Evolutionary conservation across 2,329 filamentous ascomycete species (phyloP), one percentile per base, ranked within the genome.

Genomic region (Nemania sp.): DNA sequence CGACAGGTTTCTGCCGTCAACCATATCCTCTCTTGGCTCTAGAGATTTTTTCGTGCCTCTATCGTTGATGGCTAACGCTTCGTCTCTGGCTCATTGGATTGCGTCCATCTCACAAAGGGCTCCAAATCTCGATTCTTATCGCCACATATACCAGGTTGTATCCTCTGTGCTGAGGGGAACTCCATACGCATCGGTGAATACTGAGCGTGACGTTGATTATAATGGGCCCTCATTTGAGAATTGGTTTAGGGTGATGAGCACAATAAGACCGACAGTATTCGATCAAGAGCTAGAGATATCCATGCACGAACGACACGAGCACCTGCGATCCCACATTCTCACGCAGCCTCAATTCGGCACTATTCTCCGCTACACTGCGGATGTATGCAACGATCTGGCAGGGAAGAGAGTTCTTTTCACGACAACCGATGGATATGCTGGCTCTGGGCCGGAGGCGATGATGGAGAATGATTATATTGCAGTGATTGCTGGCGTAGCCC

Each of bases 161-260:
- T 45, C 41, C 13, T 3, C 41, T 15, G 41, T 45, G 41, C 41
- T 45, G 15, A 45, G 41, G 41, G 41, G 41, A 20, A 45, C 18
- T 15, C 15, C 3, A 3, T 45, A 45, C 41, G 15, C n/a, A n/a
- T 15, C 41, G 7, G 41, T 18, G 41, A 45, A 45, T 20, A n/a
- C 41, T 5, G 41, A 45, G 41, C 41, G 15, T 4, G 41, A 13
- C 7, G 15, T 45, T 45, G 41, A 45, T 15, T 45, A 45, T 18
- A 45, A n/a, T 45, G 41, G 41, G 15, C 41, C 41, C 2, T n/a
- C 41, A n/a, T 45, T 45, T 18, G 41, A 45, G 41, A 45, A 45
- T 20, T 45, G 41, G 41, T 45, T 45, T 45, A 45, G 41, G 15
- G 41, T 45, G 41, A 45, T 45, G 41, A 45, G 41, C 15, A 45